Base-by-base conservation (phyloP, 257 asterid genomes). In the Plantago elongata region DNA sequence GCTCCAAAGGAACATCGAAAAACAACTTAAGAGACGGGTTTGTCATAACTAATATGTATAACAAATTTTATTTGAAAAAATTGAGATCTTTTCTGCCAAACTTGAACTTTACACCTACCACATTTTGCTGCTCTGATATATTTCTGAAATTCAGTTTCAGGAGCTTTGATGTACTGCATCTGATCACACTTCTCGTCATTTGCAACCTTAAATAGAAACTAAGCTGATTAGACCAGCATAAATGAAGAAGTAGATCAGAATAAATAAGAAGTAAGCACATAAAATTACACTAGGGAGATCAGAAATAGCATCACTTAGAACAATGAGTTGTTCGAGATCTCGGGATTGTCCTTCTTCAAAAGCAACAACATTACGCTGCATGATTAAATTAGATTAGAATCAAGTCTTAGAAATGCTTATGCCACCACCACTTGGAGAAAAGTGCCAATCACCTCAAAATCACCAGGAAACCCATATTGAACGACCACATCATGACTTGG, bases 401-500 rank as follows among this genome's bases (percentile, higher is more conserved):
- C 27, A 22, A 22, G 27, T 22, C 27, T 22, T 22, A 22, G 27
- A 22, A 22, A 22, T 22, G 27, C 27, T 22, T 1, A 22, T 22
- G 27, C 27, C 27, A 22, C 27, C 27, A 22, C 27, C 27, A 22
- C 27, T 22, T 22, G 27, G 27, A 22, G 27, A 22, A 22, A 22
- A 22, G 27, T 22, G 27, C 27, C 27, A 22, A 22, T 22, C 27
- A 22, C 27, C 87, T 81, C 96, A 62, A 90, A 90, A 60, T 85
- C 95, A 7, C 69, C 57, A 9, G 98, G 93, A 40, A 95, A 92
- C 94, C 96, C 84, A 69, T 88, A 74, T 57, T 48, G 84, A 45
- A 84, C 83, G 17, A 91, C 82, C 11, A 88, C 95, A 8, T 91
- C 98, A 37, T 91, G 95, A 1, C 94, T 80, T n/a, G 98, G 98